A percentile compares a stretch with the other conserved stretches of the same genome.
Conservation (phyloP, 2,329 filamentous ascomycete genomes). For the Monosporascus cannonballus region DNA sequence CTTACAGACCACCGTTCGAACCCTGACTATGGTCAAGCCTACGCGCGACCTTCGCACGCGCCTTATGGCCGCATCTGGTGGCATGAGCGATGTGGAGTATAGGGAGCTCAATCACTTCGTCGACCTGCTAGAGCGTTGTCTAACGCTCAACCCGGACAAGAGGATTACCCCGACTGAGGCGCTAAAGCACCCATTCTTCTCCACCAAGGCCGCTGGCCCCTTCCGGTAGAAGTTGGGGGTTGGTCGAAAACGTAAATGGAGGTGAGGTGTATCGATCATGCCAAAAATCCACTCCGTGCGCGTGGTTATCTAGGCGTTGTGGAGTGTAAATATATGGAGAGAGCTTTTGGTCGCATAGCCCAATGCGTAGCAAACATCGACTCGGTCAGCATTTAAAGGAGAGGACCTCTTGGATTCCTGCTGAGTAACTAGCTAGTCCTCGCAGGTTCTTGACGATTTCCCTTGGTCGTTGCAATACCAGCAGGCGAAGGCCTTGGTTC, state of each 20-base stretch:
- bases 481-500: no score
- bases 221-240: constrained; percentile 14
- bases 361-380: no score
- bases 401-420: no score
- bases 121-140: constrained; percentile 81
- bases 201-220: constrained; percentile 29
- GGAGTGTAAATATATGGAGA: no score
- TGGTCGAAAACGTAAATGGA: not conserved
- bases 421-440: no score
- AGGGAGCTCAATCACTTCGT: constrained; percentile 78
- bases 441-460: no score
- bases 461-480: no score
- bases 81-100: constrained; percentile 66
- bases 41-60: constrained; percentile 77
- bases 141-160: constrained; percentile 88
- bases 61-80: constrained; percentile 66
- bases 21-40: constrained; percentile 65
- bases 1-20: constrained; percentile 58
- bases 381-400: no score
- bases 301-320: not conserved
- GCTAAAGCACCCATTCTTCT: constrained; percentile 82
- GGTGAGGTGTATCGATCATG: not conserved
- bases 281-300: not conserved
- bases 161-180: constrained; percentile 82
- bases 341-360: no score